phyloP scores from a whole-genome alignment of 106 monocot species.

The Dendrobium catenatum region DNA sequence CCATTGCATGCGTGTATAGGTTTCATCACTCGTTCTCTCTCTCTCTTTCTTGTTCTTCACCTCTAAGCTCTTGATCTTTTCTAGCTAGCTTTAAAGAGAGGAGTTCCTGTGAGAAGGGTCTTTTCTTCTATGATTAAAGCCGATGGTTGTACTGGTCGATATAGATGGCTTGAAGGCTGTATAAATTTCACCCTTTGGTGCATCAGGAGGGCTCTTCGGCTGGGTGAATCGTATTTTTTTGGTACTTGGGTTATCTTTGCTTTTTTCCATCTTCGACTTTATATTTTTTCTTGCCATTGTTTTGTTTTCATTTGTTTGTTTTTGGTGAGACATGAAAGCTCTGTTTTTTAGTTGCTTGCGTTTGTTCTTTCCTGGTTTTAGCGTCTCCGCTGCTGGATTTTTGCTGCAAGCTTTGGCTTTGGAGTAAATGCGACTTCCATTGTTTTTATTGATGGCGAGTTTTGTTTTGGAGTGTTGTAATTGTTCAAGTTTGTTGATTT shows the following conservation, averaged over 20 bases:
- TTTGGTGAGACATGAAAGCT: conserved; percentile 7
- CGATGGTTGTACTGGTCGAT: conserved; percentile 3
- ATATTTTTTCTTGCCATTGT: conserved; percentile 4
- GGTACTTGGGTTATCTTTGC: conserved; percentile 6
- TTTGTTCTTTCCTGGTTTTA: conserved; percentile 15
- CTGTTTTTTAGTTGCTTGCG: conserved; percentile 6
- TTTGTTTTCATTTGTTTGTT: conserved; percentile 18
- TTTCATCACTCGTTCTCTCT: not conserved
- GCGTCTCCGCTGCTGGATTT: conserved; percentile 1
- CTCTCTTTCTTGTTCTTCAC: not conserved
- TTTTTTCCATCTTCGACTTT: not conserved
- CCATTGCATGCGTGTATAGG: conserved; percentile 12
- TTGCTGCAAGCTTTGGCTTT: conserved; percentile 13
- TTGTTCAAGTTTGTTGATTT: not conserved
- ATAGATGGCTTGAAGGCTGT: not conserved
- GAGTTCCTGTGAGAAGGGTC: not conserved
- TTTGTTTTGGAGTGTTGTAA: not conserved
- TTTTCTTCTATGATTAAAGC: conserved; percentile 6
- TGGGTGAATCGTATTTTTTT: conserved; percentile 3
- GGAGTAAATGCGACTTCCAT: not conserved
- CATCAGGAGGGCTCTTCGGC: not conserved
- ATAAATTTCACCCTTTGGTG: conserved; percentile 7
- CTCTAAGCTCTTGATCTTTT: not conserved
- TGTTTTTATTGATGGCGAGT: not conserved
- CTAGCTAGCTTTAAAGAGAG: not conserved